Evolutionary conservation across 257 asterid species (phyloP).

Genomic region (Fraxinus pennsylvanica): DNA sequence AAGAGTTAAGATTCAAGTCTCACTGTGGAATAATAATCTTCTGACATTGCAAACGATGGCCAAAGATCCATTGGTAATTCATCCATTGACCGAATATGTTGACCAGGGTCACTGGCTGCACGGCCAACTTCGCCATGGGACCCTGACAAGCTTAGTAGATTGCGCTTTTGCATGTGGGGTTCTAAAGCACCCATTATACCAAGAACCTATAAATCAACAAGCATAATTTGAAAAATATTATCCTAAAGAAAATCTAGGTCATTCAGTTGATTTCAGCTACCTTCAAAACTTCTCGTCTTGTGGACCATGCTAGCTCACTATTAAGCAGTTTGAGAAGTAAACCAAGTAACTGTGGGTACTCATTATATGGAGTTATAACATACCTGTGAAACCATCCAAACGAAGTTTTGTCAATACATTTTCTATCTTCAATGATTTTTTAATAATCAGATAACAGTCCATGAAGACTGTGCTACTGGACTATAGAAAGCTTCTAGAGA

Average conservation of each 20-base stretch:
- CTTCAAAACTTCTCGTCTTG: slow-evolving; percentile 95
- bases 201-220: slow-evolving; percentile 63
- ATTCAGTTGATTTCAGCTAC: slow-evolving; percentile 42
- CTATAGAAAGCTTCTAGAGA: slow-evolving; percentile 3
- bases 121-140: slow-evolving; percentile 92
- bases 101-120: slow-evolving; percentile 83
- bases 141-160: slow-evolving; percentile 81
- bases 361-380: slow-evolving; percentile 92
- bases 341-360: slow-evolving; percentile 92
- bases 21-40: slow-evolving; percentile 96
- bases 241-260: slow-evolving; percentile 15
- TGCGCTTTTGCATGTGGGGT: slow-evolving; percentile 91
- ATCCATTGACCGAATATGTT: slow-evolving; percentile 78
- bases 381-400: slow-evolving; percentile 57
- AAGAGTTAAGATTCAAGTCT: slow-evolving; percentile 36
- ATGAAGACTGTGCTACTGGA: background rate
- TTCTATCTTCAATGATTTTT: background rate
- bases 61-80: slow-evolving; percentile 94
- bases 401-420: slow-evolving; percentile 16
- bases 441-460: background rate
- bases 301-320: slow-evolving; percentile 99
- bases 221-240: slow-evolving; percentile 22
- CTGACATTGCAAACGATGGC: slow-evolving; percentile 99
- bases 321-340: slow-evolving; percentile 87
- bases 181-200: slow-evolving; percentile 99